phyloP scores from a whole-genome alignment of 768 basidiomycete genomes.

The Tylopilus cervinicoccineus region DNA sequence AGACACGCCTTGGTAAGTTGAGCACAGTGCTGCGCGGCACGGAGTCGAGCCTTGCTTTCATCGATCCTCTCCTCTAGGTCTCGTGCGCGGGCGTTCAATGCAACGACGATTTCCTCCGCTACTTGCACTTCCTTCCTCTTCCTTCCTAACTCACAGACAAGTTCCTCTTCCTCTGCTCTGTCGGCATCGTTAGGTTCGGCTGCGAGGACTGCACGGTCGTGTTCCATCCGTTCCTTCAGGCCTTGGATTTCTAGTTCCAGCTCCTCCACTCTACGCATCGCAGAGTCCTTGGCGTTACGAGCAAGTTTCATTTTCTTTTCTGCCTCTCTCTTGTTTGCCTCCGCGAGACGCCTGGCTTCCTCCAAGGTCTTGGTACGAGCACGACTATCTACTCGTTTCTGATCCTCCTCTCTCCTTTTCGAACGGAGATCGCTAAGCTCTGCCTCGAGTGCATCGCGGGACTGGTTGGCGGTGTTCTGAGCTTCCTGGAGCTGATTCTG shows the following conservation, averaged over 20 bases:
- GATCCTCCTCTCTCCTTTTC: constrained; percentile 81
- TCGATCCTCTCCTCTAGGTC: constrained; percentile 72
- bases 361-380: constrained; percentile 81
- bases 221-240: constrained; percentile 49
- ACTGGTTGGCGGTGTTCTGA: constrained; percentile 50
- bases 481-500: constrained; percentile 65
- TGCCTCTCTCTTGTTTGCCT: constrained; percentile 74
- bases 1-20: constrained; percentile 40
- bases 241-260: constrained; percentile 59
- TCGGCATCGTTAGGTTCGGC: constrained; percentile 43
- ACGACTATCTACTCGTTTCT: constrained; percentile 71
- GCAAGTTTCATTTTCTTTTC: constrained; percentile 83
- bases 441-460: constrained; percentile 60
- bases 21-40: constrained; percentile 53
- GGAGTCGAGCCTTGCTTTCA: constrained; percentile 58
- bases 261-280: constrained; percentile 51
- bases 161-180: constrained; percentile 41
- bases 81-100: constrained; percentile 60
- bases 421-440: constrained; percentile 73
- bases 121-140: constrained; percentile 54
- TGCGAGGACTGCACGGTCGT: constrained; percentile 51
- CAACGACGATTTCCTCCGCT: constrained; percentile 62
- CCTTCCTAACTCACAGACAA: constrained; percentile 43
- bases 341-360: constrained; percentile 80
- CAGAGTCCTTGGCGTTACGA: constrained; percentile 59